phyloP scores from a whole-genome alignment of 371 early-diverging fungal species.

The Mucor plumbeus region DNA sequence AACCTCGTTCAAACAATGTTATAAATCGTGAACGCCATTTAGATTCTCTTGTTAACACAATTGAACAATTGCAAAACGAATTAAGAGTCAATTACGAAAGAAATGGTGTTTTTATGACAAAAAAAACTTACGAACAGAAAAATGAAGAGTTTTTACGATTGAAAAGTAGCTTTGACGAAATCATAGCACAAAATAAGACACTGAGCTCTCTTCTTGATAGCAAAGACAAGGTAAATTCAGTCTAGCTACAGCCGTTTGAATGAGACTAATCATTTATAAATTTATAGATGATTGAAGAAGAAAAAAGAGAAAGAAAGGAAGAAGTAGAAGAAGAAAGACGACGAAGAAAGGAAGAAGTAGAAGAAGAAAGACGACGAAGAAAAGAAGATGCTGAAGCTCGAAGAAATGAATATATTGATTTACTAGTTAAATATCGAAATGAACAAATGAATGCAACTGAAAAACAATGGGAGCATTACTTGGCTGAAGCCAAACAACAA shows the following conservation, averaged over 20 bases:
- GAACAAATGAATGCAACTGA: neutral
- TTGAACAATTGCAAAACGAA: constrained; percentile 68
- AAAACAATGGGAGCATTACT: neutral
- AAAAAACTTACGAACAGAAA: constrained; percentile 59
- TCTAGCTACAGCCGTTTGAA: neutral
- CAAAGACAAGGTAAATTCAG: neutral
- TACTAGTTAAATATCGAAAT: neutral
- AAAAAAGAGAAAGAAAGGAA: neutral
- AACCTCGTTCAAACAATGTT: constrained; percentile 84
- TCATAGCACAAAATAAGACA: neutral
- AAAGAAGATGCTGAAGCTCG: neutral
- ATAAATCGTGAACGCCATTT: constrained; percentile 88
- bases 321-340: neutral
- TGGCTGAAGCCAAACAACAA: neutral
- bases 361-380: neutral
- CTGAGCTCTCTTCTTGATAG: neutral
- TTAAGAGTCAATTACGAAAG: constrained; percentile 61
- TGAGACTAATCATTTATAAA: neutral
- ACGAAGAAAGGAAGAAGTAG: neutral
- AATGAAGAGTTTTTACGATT: constrained; percentile 21
- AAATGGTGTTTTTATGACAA: constrained; percentile 74
- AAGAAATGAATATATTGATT: neutral
- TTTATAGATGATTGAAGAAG: neutral
- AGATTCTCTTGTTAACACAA: constrained; percentile 79
- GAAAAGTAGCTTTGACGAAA: neutral